phyloP scores from a whole-genome alignment of 129 eudicot species.

The Centaurea solstitialis region DNA sequence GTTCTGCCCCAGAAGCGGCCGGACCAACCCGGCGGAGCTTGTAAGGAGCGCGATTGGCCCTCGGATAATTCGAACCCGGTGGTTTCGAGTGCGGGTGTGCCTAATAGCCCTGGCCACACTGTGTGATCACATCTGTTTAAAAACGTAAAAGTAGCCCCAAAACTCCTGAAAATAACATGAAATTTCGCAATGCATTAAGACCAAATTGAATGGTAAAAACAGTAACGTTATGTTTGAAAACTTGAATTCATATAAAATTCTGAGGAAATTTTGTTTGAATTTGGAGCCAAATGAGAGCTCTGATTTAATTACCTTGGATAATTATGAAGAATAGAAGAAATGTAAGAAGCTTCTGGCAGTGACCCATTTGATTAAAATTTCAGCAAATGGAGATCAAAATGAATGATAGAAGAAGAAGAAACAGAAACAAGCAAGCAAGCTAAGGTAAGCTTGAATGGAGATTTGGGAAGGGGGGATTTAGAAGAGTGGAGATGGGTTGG shows the following conservation, averaged over 20 bases:
- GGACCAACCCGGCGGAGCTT: slow-evolving; percentile 76
- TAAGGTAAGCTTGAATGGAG: too few species aligned
- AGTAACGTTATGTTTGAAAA: neutral
- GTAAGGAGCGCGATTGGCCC: slow-evolving; percentile 47
- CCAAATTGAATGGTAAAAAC: too few species aligned
- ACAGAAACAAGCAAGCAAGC: neutral
- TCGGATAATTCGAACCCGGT: slow-evolving; percentile 64
- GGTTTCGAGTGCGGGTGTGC: slow-evolving; percentile 55
- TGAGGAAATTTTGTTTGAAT: neutral
- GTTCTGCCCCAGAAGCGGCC: slow-evolving; percentile 82
- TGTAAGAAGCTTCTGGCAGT: slow-evolving; percentile 5
- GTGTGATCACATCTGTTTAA: slow-evolving; percentile 59
- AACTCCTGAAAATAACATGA: slow-evolving; percentile 27
- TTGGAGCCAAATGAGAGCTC: neutral
- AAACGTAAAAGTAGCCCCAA: slow-evolving; percentile 54
- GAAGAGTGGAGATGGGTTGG: slow-evolving; percentile 4
- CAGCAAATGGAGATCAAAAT: neutral
- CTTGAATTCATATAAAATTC: neutral
- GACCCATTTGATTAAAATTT: slow-evolving; percentile 12
- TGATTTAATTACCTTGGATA: slow-evolving; percentile 20
- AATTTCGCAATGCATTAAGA: slow-evolving; percentile 28
- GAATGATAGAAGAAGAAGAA: neutral
- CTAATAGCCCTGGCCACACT: slow-evolving; percentile 70
- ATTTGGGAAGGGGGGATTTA: slow-evolving; percentile 13
- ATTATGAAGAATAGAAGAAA: slow-evolving; percentile 15